phyloP scores from a whole-genome alignment of 441 rosid species.

The California macrophylla region DNA sequence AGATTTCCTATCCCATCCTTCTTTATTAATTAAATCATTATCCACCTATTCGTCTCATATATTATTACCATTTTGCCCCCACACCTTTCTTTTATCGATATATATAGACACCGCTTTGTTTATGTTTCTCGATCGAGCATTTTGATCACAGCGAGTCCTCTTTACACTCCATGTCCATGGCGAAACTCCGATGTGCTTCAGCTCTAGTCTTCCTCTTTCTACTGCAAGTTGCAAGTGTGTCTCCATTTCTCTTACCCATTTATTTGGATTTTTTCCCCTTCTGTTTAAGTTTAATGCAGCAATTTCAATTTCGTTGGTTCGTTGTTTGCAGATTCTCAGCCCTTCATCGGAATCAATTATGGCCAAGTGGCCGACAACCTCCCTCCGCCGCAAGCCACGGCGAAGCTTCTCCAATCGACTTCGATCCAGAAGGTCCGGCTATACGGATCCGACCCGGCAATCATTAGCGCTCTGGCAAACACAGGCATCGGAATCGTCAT shows the following conservation, averaged over 20 bases:
- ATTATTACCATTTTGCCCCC: too few relatives aligned
- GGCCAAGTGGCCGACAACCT: slow-evolving; percentile 84
- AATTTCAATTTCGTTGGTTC: too few relatives aligned
- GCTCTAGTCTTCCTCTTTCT: slow-evolving; percentile 23
- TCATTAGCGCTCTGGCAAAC: slow-evolving; percentile 62
- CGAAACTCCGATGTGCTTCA: not conserved
- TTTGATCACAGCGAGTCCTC: too few relatives aligned
- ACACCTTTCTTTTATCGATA: too few relatives aligned
- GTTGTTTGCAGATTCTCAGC: slow-evolving; percentile 70
- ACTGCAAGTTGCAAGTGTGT: slow-evolving; percentile 20
- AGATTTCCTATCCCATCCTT: too few relatives aligned
- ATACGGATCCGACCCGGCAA: slow-evolving; percentile 74
- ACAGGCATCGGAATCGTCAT: slow-evolving; percentile 73
- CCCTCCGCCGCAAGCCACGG: slow-evolving; percentile 70
- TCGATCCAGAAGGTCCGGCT: slow-evolving; percentile 61
- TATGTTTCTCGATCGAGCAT: too few relatives aligned
- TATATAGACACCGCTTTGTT: too few relatives aligned
- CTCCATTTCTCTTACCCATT: too few relatives aligned
- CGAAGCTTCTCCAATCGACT: slow-evolving; percentile 66
- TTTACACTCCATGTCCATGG: not conserved
- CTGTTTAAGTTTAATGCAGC: too few relatives aligned
- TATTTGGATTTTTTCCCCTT: too few relatives aligned
- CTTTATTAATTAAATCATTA: too few relatives aligned
- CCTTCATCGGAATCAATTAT: slow-evolving; percentile 79
- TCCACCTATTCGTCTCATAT: too few relatives aligned